Percentiles rank a stretch among this genome's conserved stretches.
Evolutionary conservation across 1,284 basidiomycete genomes (phyloP).

Genomic region (Volvariella surrecta): DNA sequence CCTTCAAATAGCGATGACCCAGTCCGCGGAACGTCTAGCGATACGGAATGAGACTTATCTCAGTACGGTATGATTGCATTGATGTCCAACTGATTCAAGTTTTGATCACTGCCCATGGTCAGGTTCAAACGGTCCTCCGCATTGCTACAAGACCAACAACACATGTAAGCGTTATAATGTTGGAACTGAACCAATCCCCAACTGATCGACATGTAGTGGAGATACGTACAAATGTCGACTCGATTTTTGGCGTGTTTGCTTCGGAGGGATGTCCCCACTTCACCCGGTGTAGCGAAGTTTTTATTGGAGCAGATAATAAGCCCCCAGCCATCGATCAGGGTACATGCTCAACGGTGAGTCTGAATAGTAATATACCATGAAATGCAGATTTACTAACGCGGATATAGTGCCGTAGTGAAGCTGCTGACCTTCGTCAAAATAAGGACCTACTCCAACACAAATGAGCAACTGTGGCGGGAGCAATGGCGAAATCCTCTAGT

Average conservation of each 20-base stretch:
- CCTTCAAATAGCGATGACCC: constrained; percentile 31
- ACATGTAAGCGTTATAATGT: constrained; percentile 43
- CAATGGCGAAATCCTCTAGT: constrained; percentile 74
- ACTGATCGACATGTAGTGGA: constrained; percentile 54
- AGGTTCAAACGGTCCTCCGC: constrained; percentile 60
- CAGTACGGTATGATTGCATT: constrained; percentile 31
- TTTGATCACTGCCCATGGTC: constrained; percentile 10
- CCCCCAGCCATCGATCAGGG: constrained; percentile 76
- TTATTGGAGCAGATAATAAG: constrained; percentile 65
- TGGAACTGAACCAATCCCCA: not conserved
- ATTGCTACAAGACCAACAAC: constrained; percentile 61
- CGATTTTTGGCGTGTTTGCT: constrained; percentile 69
- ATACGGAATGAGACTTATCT: constrained; percentile 38
- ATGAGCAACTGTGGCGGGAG: constrained; percentile 72
- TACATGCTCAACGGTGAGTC: constrained; percentile 60
- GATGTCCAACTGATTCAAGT: constrained; percentile 2
- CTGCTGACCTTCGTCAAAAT: constrained; percentile 77
- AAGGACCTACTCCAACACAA: constrained; percentile 66
- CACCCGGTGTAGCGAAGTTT: constrained; percentile 60
- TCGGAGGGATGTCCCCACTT: constrained; percentile 65
- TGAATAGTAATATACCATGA: constrained; percentile 8
- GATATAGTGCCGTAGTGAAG: constrained; percentile 62
- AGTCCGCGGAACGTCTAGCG: constrained; percentile 29
- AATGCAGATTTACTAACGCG: constrained; percentile 6
- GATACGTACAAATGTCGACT: constrained; percentile 77